phyloP scores from a whole-genome alignment of 2,329 filamentous ascomycete species.

The Davidsoniella australis region DNA sequence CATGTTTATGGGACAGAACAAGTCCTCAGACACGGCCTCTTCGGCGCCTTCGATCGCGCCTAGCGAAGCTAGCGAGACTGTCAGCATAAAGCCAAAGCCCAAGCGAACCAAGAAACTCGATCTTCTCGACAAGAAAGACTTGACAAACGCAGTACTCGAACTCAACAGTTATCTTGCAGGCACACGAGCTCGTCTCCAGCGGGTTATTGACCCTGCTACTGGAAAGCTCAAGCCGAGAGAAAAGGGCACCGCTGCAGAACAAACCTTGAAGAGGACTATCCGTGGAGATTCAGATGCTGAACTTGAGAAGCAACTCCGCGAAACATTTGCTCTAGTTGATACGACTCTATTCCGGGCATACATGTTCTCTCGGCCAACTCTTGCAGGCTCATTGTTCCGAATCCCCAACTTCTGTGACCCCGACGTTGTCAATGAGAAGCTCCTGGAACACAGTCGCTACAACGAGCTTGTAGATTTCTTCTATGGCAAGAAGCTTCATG shows the following conservation, averaged over 20 bases:
- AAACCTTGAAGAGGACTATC: conserved; percentile 34
- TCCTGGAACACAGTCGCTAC: conserved; percentile 76
- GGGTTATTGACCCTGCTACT: conserved; percentile 43
- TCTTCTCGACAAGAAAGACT: conserved; percentile 59
- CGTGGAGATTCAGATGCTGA: conserved; percentile 35
- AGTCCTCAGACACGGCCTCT: conserved; percentile 9
- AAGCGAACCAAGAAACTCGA: conserved; percentile 19
- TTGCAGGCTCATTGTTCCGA: conserved; percentile 81
- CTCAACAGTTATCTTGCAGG: conserved; percentile 80
- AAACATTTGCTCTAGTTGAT: conserved; percentile 72
- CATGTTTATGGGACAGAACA: conserved; percentile 28
- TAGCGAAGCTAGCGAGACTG: conserved; percentile 35
- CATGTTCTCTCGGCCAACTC: conserved; percentile 75
- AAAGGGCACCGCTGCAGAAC: conserved; percentile 26
- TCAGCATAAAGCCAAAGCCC: conserved; percentile 23
- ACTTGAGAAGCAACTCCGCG: conserved; percentile 53
- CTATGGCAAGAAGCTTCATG: conserved; percentile 84
- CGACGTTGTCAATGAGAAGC: conserved; percentile 79
- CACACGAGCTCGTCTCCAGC: conserved; percentile 50
- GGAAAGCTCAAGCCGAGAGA: conserved; percentile 41
- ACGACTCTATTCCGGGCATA: conserved; percentile 88
- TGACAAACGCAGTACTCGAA: conserved; percentile 65
- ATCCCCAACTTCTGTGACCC: conserved; percentile 96
- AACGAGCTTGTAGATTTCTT: conserved; percentile 95
- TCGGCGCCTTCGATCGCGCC: conserved; percentile 29